Evolutionary conservation across 164 flowering plant species (phyloP).

Genomic region (Protea cynaroides): DNA sequence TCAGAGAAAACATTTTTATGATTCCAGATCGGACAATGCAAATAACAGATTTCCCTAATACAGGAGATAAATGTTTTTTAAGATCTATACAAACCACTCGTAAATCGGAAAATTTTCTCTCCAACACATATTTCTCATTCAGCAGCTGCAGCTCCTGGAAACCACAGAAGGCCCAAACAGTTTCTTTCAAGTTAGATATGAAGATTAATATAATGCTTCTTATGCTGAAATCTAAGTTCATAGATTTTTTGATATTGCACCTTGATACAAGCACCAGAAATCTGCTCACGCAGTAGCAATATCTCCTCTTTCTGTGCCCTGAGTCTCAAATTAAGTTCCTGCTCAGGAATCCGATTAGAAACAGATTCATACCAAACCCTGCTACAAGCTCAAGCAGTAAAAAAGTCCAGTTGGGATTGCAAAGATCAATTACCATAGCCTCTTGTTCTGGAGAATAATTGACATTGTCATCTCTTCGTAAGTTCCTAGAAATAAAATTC

Average conservation of each 20-base stretch:
- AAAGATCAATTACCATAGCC: slow-evolving; percentile 36
- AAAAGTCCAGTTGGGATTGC: neutral
- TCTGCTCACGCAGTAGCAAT: slow-evolving; percentile 50
- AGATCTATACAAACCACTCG: slow-evolving; percentile 54
- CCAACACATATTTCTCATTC: slow-evolving; percentile 72
- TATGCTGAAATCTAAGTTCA: slow-evolving; percentile 1
- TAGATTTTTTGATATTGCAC: slow-evolving; percentile 25
- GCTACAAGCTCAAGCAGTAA: neutral
- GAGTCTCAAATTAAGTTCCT: slow-evolving; percentile 57
- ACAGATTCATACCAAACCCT: slow-evolving; percentile 5
- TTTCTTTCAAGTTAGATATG: slow-evolving; percentile 4
- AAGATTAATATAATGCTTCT: neutral
- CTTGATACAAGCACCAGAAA: slow-evolving; percentile 54
- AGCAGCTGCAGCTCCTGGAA: slow-evolving; percentile 64
- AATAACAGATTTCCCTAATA: neutral
- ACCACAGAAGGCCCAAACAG: slow-evolving; percentile 1
- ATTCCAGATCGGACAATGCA: neutral
- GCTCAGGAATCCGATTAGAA: slow-evolving; percentile 2
- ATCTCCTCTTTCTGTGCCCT: slow-evolving; percentile 64
- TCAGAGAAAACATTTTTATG: slow-evolving; percentile 1
- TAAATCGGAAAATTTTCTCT: slow-evolving; percentile 70
- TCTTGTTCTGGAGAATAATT: slow-evolving; percentile 39
- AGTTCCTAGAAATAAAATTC: slow-evolving; percentile 23
- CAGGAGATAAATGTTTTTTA: neutral
- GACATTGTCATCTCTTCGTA: slow-evolving; percentile 25